phyloP scores from a whole-genome alignment of 192 early-diverging fungal genomes.

The Entomortierella chlamydospora region DNA sequence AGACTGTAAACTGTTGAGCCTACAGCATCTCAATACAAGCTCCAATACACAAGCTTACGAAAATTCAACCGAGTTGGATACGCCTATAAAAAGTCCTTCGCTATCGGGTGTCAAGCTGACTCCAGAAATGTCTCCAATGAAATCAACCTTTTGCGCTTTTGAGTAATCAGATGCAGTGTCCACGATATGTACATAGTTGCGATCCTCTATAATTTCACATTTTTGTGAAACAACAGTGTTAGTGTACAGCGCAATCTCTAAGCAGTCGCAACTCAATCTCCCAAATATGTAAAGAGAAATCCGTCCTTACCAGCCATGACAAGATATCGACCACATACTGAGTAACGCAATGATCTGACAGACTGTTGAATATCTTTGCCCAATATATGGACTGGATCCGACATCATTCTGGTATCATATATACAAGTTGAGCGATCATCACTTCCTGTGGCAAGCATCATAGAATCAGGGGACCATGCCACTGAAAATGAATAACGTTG shows the following conservation, averaged over 20 bases:
- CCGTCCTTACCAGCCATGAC: constrained; percentile 42
- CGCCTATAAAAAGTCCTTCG: constrained; percentile 32
- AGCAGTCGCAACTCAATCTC: no score
- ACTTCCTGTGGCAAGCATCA: constrained; percentile 38
- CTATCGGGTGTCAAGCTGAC: constrained; percentile 45
- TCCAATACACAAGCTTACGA: constrained; percentile 21
- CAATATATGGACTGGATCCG: constrained; percentile 24
- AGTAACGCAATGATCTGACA: constrained; percentile 44
- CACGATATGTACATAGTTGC: constrained; percentile 39
- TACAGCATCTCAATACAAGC: neutral
- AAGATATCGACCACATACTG: constrained; percentile 39
- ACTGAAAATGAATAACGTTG: constrained; percentile 35
- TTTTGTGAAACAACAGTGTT: neutral
- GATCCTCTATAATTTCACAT: constrained; percentile 40
- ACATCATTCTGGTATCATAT: constrained; percentile 40
- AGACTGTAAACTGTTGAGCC: neutral
- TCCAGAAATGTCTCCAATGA: constrained; percentile 47
- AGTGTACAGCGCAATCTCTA: no score
- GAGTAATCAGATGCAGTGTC: constrained; percentile 35
- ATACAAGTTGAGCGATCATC: constrained; percentile 40
- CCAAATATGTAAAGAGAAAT: no score
- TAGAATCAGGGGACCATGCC: constrained; percentile 48
- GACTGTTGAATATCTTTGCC: constrained; percentile 22
- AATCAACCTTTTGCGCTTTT: constrained; percentile 41
- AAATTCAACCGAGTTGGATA: constrained; percentile 26